These are phyloP conservation scores for Chalciporus piperatus DNA, from an alignment of 768 basidiomycete species.

Conservation along the genomic window DNA sequence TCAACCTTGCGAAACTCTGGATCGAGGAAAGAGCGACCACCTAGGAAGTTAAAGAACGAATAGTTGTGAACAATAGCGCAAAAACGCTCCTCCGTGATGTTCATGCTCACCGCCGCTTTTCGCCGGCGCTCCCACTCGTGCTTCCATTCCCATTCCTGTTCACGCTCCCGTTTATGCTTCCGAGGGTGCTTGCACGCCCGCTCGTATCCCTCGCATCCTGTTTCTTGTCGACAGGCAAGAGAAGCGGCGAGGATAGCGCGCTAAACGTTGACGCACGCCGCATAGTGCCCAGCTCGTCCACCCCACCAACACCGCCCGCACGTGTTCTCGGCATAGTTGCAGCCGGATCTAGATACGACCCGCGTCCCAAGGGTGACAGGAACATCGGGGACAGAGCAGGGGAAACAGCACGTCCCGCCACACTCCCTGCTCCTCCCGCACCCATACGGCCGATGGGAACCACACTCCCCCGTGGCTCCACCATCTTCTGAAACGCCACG, in stretches of 20 bases:
- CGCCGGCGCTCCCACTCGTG: conserved; percentile 1
- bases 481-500: conserved; percentile 64
- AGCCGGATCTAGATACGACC: no score
- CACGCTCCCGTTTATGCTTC: background rate
- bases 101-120: conserved; percentile 4
- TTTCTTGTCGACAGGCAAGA: conserved; percentile 1
- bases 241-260: conserved; percentile 3
- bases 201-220: background rate
- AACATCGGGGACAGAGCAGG: background rate
- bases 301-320: background rate
- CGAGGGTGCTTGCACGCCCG: background rate
- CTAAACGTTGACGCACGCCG: conserved; percentile 19
- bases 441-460: background rate
- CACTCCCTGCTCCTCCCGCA: background rate
- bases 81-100: background rate
- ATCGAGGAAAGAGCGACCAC: background rate
- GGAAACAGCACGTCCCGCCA: background rate
- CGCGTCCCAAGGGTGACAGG: background rate
- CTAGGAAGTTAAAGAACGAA: background rate
- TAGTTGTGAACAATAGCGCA: no score
- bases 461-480: conserved; percentile 47
- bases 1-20: background rate
- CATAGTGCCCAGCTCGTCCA: conserved; percentile 43
- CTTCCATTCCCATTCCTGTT: background rate
- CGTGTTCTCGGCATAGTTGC: background rate